Base-by-base conservation (phyloP, 2,329 filamentous ascomycete species). In the Fonsecaea pedrosoi region DNA sequence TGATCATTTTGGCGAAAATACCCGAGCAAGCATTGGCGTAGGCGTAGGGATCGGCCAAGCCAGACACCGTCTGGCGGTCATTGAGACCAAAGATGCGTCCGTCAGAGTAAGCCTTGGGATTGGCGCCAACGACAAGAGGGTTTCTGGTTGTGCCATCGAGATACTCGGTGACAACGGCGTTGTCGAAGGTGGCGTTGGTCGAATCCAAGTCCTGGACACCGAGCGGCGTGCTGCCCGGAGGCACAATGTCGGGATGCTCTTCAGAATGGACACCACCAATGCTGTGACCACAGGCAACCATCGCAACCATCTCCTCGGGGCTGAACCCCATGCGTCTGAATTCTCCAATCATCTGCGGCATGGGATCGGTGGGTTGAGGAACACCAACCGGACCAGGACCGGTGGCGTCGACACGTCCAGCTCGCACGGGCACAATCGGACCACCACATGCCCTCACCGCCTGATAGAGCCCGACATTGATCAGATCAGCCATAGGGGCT, bases 261-360 rank as follows among this genome's bases (percentile, higher is more conserved):
- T 66, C 71, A 34, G 71, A 70, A 60, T 78, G 76, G 8, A 78
- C 76, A n/a, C 75, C 73, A 18, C 77, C 77, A 37, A 79, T 70
- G 1, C 73, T 75, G 63, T 79, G 77, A 2, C 77, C 77, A 62
- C 77, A 79, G 8, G 77, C 76, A 30, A 75, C 72, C 35, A 79
- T 60, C 15, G 66, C 69, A 50, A 75, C 68, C 54, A 48, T 69
- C 40, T 73, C 74, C 64, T 68, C 67, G 34, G 71, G 69, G 18
- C 68, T 74, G 45, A 79, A 73, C 3, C 76, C 75, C 37, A 76
- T 74, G 53, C 71, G 74, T 2, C 69, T 70, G 54, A 79, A 78
- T n/a, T 67, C 64, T 53, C 69, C 69, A 56, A 71, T 70, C 3
- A 74, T 74, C n/a, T 73, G 73, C 2, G 74, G 69, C n/a, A 77